Evolutionary conservation across 1,139 yeast species (phyloP).

Genomic region (Yamadazyma jaroonii): DNA sequence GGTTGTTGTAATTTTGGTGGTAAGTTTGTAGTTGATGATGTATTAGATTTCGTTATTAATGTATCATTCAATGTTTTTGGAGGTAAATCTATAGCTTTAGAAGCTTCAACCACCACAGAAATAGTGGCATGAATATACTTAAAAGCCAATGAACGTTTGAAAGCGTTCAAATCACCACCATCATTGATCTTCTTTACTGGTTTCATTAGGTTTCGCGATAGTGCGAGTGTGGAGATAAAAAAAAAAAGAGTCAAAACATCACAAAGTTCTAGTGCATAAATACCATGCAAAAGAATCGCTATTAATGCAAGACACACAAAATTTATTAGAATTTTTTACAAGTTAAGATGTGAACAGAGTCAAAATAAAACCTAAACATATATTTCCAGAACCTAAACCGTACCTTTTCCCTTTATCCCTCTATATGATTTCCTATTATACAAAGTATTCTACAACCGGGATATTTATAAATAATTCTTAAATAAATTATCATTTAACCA

Average conservation of each 20-base stretch:
- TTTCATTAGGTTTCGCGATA: background rate
- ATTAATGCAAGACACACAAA: no score
- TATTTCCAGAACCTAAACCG: constrained; percentile 1
- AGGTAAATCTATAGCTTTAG: constrained; percentile 30
- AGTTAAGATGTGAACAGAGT: no score
- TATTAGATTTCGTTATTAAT: constrained; percentile 2
- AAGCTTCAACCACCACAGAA: constrained; percentile 20
- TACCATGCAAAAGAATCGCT: no score
- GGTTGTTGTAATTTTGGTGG: constrained; percentile 4
- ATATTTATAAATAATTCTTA: constrained; percentile 37
- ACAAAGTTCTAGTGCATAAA: no score
- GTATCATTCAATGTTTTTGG: constrained; percentile 18
- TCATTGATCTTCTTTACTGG: constrained; percentile 35
- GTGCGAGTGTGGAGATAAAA: no score
- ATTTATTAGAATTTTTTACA: no score
- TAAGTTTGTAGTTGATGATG: background rate
- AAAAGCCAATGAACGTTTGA: constrained; percentile 29
- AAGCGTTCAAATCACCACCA: constrained; percentile 24
- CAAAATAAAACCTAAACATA: background rate
- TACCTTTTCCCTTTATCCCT: background rate
- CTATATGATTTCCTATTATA: background rate
- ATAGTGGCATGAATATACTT: constrained; percentile 22
- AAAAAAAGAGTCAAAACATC: no score
- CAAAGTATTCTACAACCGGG: background rate
- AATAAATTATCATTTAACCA: constrained; percentile 87